These are phyloP conservation scores for Dothistroma pini DNA, from an alignment of 2,329 filamentous ascomycete genomes.

Conservation along the genomic window DNA sequence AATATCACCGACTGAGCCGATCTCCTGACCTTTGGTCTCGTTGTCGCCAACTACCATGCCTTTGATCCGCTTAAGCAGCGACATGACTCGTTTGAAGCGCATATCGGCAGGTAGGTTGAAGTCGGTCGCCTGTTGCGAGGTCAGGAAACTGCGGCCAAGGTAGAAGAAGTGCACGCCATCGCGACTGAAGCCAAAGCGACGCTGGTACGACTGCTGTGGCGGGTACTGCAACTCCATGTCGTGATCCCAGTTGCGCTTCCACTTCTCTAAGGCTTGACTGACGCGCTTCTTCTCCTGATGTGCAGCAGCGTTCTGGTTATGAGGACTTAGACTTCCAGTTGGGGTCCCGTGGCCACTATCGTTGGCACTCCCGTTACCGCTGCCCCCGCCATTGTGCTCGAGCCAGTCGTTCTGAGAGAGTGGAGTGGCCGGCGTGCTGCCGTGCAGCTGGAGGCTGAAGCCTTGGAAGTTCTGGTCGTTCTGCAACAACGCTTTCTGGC, in stretches of 20 bases:
- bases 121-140: constrained; percentile 47
- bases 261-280: constrained; percentile 61
- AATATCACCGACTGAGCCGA: constrained; percentile 66
- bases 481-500: constrained; percentile 41
- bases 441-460: constrained; percentile 29
- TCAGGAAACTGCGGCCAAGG: constrained; percentile 63
- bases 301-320: constrained; percentile 40
- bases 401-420: constrained; percentile 59
- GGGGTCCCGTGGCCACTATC: constrained; percentile 44
- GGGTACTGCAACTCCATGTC: constrained; percentile 68
- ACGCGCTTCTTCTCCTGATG: constrained; percentile 48
- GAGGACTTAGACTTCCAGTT: constrained; percentile 37
- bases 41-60: constrained; percentile 61
- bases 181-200: constrained; percentile 65
- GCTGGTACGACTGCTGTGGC: constrained; percentile 48
- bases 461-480: constrained; percentile 26
- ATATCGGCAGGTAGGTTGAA: constrained; percentile 55
- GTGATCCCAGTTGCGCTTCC: constrained; percentile 68
- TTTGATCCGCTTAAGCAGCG: constrained; percentile 58
- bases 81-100: constrained; percentile 58
- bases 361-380: constrained; percentile 24
- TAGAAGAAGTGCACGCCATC: constrained; percentile 72
- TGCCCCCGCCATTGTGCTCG: constrained; percentile 38
- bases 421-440: constrained; percentile 54
- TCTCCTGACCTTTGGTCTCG: constrained; percentile 61